Evolutionary conservation across 495 filamentous ascomycete genomes (phyloP).

Genomic region (Aspergillus cavernicola): DNA sequence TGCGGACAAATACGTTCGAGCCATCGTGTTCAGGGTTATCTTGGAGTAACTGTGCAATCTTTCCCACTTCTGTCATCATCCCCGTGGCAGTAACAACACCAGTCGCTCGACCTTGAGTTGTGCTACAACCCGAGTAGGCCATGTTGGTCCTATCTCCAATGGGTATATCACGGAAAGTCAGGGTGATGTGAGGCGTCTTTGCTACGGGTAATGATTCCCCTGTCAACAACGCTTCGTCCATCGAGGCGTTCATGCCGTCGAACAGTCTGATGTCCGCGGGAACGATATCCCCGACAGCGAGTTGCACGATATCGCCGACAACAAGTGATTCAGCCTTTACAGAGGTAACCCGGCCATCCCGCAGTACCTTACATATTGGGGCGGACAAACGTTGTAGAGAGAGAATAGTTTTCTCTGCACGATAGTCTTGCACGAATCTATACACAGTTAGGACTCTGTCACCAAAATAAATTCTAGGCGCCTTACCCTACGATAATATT

Average conservation of each 20-base stretch:
- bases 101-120: constrained; percentile 63
- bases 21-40: constrained; percentile 57
- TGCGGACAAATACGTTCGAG: constrained; percentile 60
- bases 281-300: constrained; percentile 67
- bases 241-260: constrained; percentile 74
- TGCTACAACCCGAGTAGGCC: constrained; percentile 64
- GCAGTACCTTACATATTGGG: constrained; percentile 71
- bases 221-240: constrained; percentile 67
- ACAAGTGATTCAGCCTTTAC: constrained; percentile 71
- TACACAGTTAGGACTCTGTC: too few species aligned
- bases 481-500: constrained; percentile 68
- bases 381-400: constrained; percentile 73
- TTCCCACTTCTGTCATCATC: constrained; percentile 83
- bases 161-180: constrained; percentile 46
- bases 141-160: constrained; percentile 70
- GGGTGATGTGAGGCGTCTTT: constrained; percentile 68
- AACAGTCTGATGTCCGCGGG: constrained; percentile 68
- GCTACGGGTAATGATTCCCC: constrained; percentile 68
- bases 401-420: constrained; percentile 84
- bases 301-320: constrained; percentile 73
- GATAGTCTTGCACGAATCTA: constrained; percentile 74
- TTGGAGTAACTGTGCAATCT: constrained; percentile 59
- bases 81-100: constrained; percentile 68
- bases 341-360: constrained; percentile 61
- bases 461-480: background rate